These are phyloP conservation scores for Laguncularia racemosa DNA, from an alignment of 345 rosid genomes.

Conservation along the genomic window DNA sequence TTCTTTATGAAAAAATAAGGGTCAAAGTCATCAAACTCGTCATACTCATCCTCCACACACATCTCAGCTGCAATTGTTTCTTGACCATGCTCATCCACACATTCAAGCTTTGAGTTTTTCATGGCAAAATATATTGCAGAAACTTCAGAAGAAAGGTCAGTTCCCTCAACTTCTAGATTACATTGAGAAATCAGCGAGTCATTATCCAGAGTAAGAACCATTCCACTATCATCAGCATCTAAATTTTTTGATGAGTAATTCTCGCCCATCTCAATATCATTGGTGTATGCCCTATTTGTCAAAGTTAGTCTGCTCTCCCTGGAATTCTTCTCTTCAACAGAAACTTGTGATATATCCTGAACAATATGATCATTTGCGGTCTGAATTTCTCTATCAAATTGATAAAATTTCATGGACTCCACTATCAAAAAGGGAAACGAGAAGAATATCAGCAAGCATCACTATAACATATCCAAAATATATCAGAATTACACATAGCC, in stretches of 20 bases:
- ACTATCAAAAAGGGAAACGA: constrained; percentile 13
- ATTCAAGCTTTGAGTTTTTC: constrained; percentile 93
- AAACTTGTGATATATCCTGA: constrained; percentile 16
- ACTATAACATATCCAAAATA: neutral
- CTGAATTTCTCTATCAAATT: constrained; percentile 23
- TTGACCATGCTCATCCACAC: constrained; percentile 78
- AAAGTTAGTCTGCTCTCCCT: constrained; percentile 16
- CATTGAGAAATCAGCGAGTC: constrained; percentile 25
- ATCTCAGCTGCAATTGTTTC: constrained; percentile 61
- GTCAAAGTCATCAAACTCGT: constrained; percentile 84
- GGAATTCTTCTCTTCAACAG: constrained; percentile 17
- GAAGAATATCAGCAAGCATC: neutral
- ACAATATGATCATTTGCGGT: constrained; percentile 10
- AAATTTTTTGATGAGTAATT: constrained; percentile 24
- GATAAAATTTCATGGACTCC: constrained; percentile 23
- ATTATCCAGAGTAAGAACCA: constrained; percentile 31
- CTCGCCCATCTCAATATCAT: constrained; percentile 19
- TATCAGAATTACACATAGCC: neutral
- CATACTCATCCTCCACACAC: constrained; percentile 65
- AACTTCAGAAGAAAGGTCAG: constrained; percentile 59
- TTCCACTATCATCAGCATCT: constrained; percentile 18
- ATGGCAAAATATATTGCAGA: constrained; percentile 94
- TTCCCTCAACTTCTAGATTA: constrained; percentile 46
- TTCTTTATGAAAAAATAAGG: constrained; percentile 90
- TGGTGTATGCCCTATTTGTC: constrained; percentile 6